Evolutionary conservation across 2,329 filamentous ascomycete genomes (phyloP), one percentile per base, ranked within the genome.

Genomic region (Cladorrhinum sp.): DNA sequence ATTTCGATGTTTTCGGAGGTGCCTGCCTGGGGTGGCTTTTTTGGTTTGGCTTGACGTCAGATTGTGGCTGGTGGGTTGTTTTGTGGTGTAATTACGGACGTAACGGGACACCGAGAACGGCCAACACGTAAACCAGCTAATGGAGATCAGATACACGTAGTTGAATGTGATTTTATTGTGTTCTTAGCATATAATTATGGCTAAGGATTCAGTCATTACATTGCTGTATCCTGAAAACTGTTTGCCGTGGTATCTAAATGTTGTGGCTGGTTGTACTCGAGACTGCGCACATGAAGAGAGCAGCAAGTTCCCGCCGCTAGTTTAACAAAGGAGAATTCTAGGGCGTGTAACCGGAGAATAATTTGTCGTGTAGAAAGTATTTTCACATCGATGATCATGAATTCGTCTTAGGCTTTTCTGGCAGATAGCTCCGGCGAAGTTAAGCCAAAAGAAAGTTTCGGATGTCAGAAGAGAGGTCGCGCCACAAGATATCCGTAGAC

Each of bases 31-130:
- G 29, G 36, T 49, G n/a, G 27, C 27, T 16, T 32, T 27, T 27
- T 27, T 36, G 10, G 32, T 8, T 36, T 36, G 32, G 32, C 12
- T 64, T 62, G 62, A 66, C 62, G 62, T 63, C 64, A 61, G 53
- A 23, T 25, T 60, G 52, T 58, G 62, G 59, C 59, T 59, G 56
- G 56, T 57, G 52, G 50, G n/a, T 3, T 18, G 41, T 3, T 45
- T 9, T 18, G 16, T 4, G 16, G 16, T 18, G 41, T 45, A 22
- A 20, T 22, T 45, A 36, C 32, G 45, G 8, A n/a, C n/a, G n/a
- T n/a, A n/a, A n/a, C n/a, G n/a, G n/a, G n/a, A n/a, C n/a, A n/a
- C n/a, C n/a, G n/a, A n/a, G n/a, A n/a, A n/a, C n/a, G n/a, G n/a
- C n/a, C n/a, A n/a, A n/a, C n/a, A n/a, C n/a, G n/a, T n/a, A n/a